Evolutionary conservation across 768 basidiomycete species (phyloP), one percentile per base, ranked within the genome.

Genomic region (Termitomyces sp.): DNA sequence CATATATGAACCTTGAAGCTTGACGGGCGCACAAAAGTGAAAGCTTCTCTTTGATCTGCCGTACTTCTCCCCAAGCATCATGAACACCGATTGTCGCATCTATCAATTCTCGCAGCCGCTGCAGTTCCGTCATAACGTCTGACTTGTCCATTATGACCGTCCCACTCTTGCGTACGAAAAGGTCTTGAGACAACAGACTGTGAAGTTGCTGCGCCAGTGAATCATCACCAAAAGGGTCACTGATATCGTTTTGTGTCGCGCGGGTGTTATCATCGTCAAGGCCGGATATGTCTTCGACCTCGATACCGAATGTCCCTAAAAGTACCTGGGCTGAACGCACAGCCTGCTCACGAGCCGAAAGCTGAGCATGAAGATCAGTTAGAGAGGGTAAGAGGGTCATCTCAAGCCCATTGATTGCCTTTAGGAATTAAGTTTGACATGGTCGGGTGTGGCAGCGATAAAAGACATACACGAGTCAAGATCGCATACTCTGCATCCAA

Each of bases 241-340:
- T 10, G 11, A 17, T 46, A 19, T 49, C 52, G 3, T 55, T 59
- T 11, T 37, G 34, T 28, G 49, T 7, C 27, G 1, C 23, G 11
- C 3, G 32, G 9, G 52, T 27, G 25, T n/a, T 43, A 14, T 42
- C 16, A 12, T 28, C 40, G 19, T 43, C 43, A 14, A 55, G 41
- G 10, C 41, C 25, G 16, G 57, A 61, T 12, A 70, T 48, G 10
- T 63, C 66, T 34, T 69, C 65, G 16, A 76, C 54, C 53, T 77
- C 75, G 51, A 73, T 70, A 1, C 63, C 63, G 21, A 77, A 61
- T 2, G 68, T 68, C 16, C 70, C 68, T 14, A 72, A 51, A 28
- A 72, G 58, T 0, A 68, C 73, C 35, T 73, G 71, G 2, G 69
- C 60, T 28, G 74, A 70, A 23, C 59, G 52, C 6, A 64, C 54